Evolutionary conservation across 1,139 yeast genomes (phyloP).

Genomic region (Debaryomyces robertsiae): DNA sequence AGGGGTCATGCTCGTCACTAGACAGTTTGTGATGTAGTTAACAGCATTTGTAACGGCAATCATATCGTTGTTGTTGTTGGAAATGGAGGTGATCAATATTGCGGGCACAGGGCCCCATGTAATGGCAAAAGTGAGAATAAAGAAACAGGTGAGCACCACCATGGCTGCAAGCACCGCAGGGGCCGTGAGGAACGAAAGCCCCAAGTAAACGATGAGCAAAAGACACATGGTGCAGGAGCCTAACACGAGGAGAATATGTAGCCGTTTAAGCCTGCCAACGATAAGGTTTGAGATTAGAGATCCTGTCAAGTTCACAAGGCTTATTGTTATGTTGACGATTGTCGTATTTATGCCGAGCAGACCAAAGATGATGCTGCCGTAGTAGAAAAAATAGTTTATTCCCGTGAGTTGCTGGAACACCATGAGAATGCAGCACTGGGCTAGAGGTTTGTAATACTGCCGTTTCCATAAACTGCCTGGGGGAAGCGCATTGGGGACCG

Average conservation of each 20-base stretch:
- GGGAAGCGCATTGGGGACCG: conserved; percentile 2
- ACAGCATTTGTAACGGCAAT: conserved; percentile 26
- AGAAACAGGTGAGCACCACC: conserved; percentile 16
- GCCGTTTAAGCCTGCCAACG: conserved; percentile 4
- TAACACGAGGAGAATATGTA: conserved; percentile 6
- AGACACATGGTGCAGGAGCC: conserved; percentile 9
- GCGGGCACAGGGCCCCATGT: conserved; percentile 42
- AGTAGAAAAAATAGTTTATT: conserved; percentile 38
- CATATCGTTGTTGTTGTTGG: conserved; percentile 24
- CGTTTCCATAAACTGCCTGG: conserved; percentile 1
- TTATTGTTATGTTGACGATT: conserved; percentile 17
- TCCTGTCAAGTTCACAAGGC: conserved; percentile 22
- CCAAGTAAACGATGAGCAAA: conserved; percentile 7
- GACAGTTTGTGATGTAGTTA: conserved; percentile 30
- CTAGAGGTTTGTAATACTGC: conserved; percentile 4
- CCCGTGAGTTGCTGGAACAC: conserved; percentile 39
- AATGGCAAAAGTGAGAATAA: conserved; percentile 29
- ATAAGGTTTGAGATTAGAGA: conserved; percentile 15
- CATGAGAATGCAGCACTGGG: conserved; percentile 26
- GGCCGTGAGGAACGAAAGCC: background rate
- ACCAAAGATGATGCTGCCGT: conserved; percentile 25
- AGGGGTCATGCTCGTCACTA: conserved; percentile 29
- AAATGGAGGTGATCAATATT: conserved; percentile 26
- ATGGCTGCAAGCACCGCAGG: background rate
- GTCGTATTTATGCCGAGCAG: conserved; percentile 8